Percentiles rank a stretch among this genome's conserved stretches.
Conservation (phyloP, 116 monocot species). For the Papilionanthe hybrid region DNA sequence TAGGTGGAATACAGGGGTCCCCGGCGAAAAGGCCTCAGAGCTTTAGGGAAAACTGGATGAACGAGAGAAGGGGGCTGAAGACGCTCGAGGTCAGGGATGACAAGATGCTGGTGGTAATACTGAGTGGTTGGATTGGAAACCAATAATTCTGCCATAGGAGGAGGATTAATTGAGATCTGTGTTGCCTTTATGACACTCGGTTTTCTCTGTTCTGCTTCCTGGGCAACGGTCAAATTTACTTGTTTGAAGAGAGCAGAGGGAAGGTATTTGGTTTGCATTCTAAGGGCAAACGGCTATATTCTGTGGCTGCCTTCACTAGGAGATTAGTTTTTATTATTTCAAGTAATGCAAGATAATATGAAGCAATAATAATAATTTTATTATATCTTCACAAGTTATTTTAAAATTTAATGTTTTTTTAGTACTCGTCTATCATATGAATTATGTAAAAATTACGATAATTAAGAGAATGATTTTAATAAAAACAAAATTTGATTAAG, state of each 20-base stretch:
- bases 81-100: not conserved
- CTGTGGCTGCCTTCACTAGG: not conserved
- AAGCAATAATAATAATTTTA: no score
- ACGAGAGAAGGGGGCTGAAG: constrained; percentile 1
- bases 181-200: not conserved
- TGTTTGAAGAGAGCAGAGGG: not conserved
- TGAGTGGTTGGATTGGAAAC: not conserved
- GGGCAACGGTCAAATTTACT: constrained; percentile 3
- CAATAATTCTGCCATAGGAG: not conserved
- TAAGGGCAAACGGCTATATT: not conserved
- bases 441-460: no score
- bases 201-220: not conserved
- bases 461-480: no score
- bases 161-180: not conserved
- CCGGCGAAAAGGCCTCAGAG: constrained; percentile 13
- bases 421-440: no score
- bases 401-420: no score
- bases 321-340: no score
- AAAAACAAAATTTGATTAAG: no score
- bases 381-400: no score
- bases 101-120: not conserved
- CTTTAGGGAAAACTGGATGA: not conserved
- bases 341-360: no score
- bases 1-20: constrained; percentile 47
- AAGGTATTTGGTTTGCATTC: not conserved